These are phyloP conservation scores for Crithidia expoeki DNA, from an alignment of 208 protist species.

Conservation along the genomic window DNA sequence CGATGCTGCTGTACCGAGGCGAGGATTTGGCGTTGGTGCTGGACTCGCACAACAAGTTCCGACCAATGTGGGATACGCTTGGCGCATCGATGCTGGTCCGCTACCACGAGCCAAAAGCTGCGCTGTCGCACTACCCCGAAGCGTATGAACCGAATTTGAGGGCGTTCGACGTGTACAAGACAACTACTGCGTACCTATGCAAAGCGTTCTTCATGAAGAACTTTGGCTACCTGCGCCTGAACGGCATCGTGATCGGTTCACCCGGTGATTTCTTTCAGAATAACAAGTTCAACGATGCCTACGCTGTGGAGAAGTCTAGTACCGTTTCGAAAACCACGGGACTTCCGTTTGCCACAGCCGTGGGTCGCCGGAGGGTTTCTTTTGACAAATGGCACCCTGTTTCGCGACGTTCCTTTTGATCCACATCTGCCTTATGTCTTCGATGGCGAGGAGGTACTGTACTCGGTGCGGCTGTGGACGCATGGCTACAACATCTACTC, in stretches of 20 bases:
- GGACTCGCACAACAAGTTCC: constrained; percentile 87
- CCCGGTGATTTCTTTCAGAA: constrained; percentile 32
- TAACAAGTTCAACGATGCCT: constrained; percentile 49
- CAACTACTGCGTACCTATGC: constrained; percentile 65
- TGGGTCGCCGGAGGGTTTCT: constrained; percentile 85
- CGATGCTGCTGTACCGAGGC: constrained; percentile 84
- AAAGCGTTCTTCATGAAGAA: constrained; percentile 45
- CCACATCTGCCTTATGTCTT: constrained; percentile 93
- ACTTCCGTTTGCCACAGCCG: constrained; percentile 69
- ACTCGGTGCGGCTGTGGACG: constrained; percentile 87
- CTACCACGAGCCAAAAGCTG: constrained; percentile 51
- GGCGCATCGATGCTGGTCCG: constrained; percentile 35
- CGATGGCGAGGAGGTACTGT: constrained; percentile 93
- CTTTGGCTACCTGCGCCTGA: constrained; percentile 50
- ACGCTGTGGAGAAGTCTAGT: constrained; percentile 20
- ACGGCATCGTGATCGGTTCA: constrained; percentile 35
- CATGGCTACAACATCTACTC: constrained; percentile 92
- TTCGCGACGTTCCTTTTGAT: constrained; percentile 92
- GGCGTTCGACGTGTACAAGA: constrained; percentile 23
- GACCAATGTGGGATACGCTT: constrained; percentile 68
- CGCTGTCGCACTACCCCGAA: constrained; percentile 87
- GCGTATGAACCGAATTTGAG: constrained; percentile 18
- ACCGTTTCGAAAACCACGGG: not conserved
- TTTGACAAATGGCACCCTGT: constrained; percentile 46
- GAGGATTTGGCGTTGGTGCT: constrained; percentile 71